Percentiles rank a stretch among this genome's conserved stretches.
Conservation (phyloP, 306 rosid genomes). For the Rosa multiflora region DNA sequence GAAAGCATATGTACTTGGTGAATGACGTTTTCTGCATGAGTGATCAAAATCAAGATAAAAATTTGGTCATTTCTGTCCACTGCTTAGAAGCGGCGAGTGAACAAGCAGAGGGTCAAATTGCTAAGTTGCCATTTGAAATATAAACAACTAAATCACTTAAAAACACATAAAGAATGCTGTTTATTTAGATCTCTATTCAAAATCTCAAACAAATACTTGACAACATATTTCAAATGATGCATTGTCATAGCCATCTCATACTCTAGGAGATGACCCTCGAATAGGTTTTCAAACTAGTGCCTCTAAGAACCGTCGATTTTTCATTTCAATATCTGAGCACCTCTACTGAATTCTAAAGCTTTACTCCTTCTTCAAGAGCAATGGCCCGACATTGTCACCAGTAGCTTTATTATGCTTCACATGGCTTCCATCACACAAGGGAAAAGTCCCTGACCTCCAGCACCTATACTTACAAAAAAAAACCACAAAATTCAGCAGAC, state of each 20-base stretch:
- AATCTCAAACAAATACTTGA: not conserved
- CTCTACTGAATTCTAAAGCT: not conserved
- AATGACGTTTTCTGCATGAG: not conserved
- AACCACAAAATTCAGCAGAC: not conserved
- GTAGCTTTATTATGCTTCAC: constrained; percentile 89
- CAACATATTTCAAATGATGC: not conserved
- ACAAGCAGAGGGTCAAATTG: not conserved
- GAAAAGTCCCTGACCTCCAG: constrained; percentile 92
- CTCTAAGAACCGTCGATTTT: not conserved
- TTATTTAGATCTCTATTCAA: not conserved
- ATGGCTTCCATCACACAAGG: constrained; percentile 87
- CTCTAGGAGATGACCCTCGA: not conserved
- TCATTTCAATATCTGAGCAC: not conserved
- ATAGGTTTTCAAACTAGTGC: not conserved
- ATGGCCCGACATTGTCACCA: constrained; percentile 91
- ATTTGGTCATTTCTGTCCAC: not conserved
- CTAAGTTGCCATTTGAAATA: not conserved
- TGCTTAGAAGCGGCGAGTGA: not conserved
- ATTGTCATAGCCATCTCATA: too few species aligned
- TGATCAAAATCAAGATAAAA: not conserved
- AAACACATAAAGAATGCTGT: not conserved
- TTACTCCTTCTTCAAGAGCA: constrained; percentile 70
- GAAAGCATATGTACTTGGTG: not conserved
- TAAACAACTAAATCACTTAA: not conserved
- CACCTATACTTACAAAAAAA: constrained; percentile 56